phyloP scores from a whole-genome alignment of 371 early-diverging fungal genomes.

The Apophysomyces variabilis region DNA sequence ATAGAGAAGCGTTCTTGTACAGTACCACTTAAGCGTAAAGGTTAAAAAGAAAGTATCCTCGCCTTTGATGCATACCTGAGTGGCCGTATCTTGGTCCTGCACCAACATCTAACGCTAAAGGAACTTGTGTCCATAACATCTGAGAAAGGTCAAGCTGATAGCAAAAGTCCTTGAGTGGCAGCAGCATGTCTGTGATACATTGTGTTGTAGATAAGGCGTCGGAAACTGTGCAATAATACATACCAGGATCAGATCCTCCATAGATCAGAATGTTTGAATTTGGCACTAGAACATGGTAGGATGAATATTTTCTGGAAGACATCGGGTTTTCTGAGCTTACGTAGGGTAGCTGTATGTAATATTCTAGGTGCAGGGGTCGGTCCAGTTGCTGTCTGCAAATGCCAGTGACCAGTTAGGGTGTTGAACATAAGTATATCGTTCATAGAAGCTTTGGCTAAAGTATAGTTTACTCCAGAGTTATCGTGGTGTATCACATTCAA shows the following conservation, averaged over 20 bases:
- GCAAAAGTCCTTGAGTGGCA: conserved; percentile 20
- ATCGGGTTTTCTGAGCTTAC: conserved; percentile 11
- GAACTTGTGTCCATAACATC: conserved; percentile 15
- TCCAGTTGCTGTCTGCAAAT: conserved; percentile 2
- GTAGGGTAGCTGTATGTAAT: conserved; percentile 19
- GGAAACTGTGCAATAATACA: background rate
- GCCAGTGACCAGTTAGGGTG: conserved; percentile 12
- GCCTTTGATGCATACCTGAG: conserved; percentile 20
- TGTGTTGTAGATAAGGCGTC: background rate
- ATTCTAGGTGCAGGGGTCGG: conserved; percentile 19
- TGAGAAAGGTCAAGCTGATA: conserved; percentile 16
- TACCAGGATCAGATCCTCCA: background rate
- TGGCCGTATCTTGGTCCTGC: conserved; percentile 31
- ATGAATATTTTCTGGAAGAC: background rate
- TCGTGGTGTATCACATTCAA: conserved; percentile 12
- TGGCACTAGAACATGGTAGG: background rate
- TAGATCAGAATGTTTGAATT: background rate
- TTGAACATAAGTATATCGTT: conserved; percentile 19
- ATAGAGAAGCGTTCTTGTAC: conserved; percentile 16
- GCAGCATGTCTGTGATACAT: conserved; percentile 2
- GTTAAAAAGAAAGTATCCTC: background rate
- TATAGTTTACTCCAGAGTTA: background rate
- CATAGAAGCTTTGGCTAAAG: conserved; percentile 17
- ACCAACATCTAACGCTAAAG: conserved; percentile 14
- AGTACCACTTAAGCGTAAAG: conserved; percentile 13